Base-by-base conservation (phyloP, 306 rosid species). In the Quercus suber region DNA sequence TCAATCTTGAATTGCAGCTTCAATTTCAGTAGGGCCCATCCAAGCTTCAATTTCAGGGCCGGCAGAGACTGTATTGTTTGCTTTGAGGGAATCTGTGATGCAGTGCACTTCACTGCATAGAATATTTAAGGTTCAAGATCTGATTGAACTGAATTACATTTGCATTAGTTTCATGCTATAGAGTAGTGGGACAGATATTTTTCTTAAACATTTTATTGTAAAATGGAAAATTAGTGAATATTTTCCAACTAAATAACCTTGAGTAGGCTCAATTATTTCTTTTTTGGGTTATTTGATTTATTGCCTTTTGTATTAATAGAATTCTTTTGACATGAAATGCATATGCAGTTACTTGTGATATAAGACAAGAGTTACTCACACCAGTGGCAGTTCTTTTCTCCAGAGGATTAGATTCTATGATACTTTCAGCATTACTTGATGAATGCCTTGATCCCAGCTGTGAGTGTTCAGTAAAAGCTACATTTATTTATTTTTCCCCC, bases 361-460 rank as follows among this genome's bases (percentile, higher is more conserved):
- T 23, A 23, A 23, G 23, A 23, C 23, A 23, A 23, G 23, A 23
- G 23, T 23, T 23, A 23, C 23, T 23, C 23, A 23, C 23, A 23
- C 23, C 23, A 23, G 23, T 23, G 23, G 23, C 23, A 23, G 23
- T 95, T 80, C 94, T 95, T 79, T 95, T 95, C 83, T 92, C 99
- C 69, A 97, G 99, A 77, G 99, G 99, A 70, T 87, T 95, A 85
- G 99, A 95, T 85, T 95, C 99, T 55, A 91, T 92, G 99, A 91
- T 92, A 78, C 96, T 95, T 87, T 95, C 98, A 27, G 96, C 98
- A 79, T 82, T 95, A 81, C 79, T 91, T 86, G 89, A 95, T 83
- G 88, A 89, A 80, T 92, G 97, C 85, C 81, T 95, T 12, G 92
- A 91, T 80, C 79, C 84, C 28, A 78, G 80, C 76, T 95, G 98